Evolutionary conservation across 1,284 basidiomycete species (phyloP).

Genomic region (Austroboletus niveus): DNA sequence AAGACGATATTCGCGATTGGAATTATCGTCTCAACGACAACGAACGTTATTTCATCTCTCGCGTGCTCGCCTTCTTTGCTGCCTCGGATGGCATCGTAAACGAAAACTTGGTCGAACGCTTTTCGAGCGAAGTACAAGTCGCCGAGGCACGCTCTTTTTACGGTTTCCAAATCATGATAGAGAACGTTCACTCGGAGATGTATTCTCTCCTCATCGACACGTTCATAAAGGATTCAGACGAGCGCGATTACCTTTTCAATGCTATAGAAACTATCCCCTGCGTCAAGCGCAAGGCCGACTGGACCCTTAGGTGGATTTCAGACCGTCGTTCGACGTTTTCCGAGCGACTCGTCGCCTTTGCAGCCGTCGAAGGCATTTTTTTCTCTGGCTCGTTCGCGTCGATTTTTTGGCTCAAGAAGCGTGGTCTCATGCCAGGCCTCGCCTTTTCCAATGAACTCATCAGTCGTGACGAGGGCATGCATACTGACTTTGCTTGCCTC

Average conservation of each 20-base stretch:
- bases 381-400: conserved; percentile 94
- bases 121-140: conserved; percentile 90
- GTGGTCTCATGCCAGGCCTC: conserved; percentile 95
- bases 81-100: conserved; percentile 98
- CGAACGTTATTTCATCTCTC: conserved; percentile 95
- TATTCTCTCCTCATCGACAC: conserved; percentile 98
- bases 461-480: conserved; percentile 95
- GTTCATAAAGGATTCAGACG: conserved; percentile 86
- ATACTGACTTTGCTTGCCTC: conserved; percentile 97
- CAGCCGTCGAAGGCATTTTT: conserved; percentile 97
- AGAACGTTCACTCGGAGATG: conserved; percentile 95
- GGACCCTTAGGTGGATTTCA: conserved; percentile 92
- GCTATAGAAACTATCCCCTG: conserved; percentile 94
- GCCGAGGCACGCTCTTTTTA: conserved; percentile 98
- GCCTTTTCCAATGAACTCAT: conserved; percentile 98
- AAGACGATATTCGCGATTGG: conserved; percentile 92
- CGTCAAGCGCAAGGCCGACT: conserved; percentile 88
- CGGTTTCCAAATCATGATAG: conserved; percentile 99
- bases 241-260: conserved; percentile 88
- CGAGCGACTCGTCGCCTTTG: conserved; percentile 93
- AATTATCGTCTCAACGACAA: conserved; percentile 88
- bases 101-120: conserved; percentile 95
- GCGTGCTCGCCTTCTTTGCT: conserved; percentile 95
- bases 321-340: conserved; percentile 83
- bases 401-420: conserved; percentile 99